These are phyloP conservation scores for Corymbia calophylla DNA, from an alignment of 441 rosid species.

Conservation along the genomic window DNA sequence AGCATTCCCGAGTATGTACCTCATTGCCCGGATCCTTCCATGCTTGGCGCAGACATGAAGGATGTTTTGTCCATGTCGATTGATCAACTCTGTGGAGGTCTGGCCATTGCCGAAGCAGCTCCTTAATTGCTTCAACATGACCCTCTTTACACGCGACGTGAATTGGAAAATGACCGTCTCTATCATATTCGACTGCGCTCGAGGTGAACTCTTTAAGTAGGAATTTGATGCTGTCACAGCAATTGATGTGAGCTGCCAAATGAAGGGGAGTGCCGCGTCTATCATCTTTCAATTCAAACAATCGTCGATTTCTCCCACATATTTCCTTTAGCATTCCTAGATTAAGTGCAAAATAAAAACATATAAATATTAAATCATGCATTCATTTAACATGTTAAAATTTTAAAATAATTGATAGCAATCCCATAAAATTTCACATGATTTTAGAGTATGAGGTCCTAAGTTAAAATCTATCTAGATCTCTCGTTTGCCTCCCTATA, in stretches of 20 bases:
- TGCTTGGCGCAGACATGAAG: background rate
- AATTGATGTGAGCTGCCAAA: background rate
- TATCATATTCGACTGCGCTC: background rate
- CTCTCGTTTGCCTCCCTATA: fast-evolving
- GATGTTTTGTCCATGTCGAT: background rate
- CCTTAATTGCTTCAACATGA: background rate
- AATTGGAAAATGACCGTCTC: background rate
- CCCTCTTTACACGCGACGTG: background rate
- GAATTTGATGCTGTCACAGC: background rate
- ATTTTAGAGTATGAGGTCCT: background rate
- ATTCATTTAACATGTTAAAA: fast-evolving
- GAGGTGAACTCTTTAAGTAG: fast-evolving
- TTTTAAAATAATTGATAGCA: background rate
- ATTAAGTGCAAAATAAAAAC: background rate
- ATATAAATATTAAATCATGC: background rate
- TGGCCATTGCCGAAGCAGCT: background rate
- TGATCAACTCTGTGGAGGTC: background rate
- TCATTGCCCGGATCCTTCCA: background rate
- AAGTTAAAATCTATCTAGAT: background rate
- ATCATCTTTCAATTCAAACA: background rate
- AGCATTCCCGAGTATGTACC: background rate
- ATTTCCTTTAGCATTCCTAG: background rate
- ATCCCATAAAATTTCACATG: background rate
- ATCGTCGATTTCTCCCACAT: fast-evolving
- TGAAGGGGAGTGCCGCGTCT: background rate